These are phyloP conservation scores for Metschnikowia chrysomelidarum DNA, from an alignment of 805 yeast species.

Conservation along the genomic window DNA sequence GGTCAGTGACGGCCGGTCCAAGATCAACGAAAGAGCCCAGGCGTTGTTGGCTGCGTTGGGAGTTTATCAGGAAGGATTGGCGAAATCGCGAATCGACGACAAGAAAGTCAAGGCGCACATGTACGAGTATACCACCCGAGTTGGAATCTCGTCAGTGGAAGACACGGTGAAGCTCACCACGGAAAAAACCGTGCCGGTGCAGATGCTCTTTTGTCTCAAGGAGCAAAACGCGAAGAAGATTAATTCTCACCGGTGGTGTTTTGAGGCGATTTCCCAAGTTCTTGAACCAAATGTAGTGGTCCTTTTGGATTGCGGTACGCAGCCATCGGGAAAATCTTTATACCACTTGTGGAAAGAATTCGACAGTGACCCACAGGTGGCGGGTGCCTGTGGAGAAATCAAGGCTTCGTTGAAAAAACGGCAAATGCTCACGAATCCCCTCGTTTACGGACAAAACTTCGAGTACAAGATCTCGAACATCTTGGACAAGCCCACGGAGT, in stretches of 20 bases:
- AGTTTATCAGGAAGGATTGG: slow-evolving; percentile 63
- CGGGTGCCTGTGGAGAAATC: slow-evolving; percentile 74
- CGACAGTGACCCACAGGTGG: slow-evolving; percentile 55
- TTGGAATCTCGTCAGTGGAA: slow-evolving; percentile 45
- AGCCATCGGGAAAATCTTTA: slow-evolving; percentile 56
- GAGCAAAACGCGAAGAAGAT: slow-evolving; percentile 63
- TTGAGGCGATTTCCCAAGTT: slow-evolving; percentile 59
- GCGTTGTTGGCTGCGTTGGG: slow-evolving; percentile 66
- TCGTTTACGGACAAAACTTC: slow-evolving; percentile 65
- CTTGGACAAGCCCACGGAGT: slow-evolving; percentile 64
- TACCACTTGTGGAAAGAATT: slow-evolving; percentile 64
- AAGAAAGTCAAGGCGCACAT: slow-evolving; percentile 62
- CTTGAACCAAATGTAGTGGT: slow-evolving; percentile 57
- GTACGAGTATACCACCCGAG: slow-evolving; percentile 65
- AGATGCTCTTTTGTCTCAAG: slow-evolving; percentile 58
- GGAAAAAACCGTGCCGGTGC: slow-evolving; percentile 60
- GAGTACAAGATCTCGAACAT: slow-evolving; percentile 68
- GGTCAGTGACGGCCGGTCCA: slow-evolving; percentile 65
- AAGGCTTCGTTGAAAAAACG: slow-evolving; percentile 52
- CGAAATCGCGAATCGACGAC: slow-evolving; percentile 58
- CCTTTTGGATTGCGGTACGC: slow-evolving; percentile 63
- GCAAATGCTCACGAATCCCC: slow-evolving; percentile 53
- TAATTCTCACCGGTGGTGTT: slow-evolving; percentile 69
- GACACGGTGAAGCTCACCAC: slow-evolving; percentile 54
- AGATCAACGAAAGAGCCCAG: slow-evolving; percentile 60